Conservation (phyloP, 495 filamentous ascomycete species). For the Apiosordaria backusii region DNA sequence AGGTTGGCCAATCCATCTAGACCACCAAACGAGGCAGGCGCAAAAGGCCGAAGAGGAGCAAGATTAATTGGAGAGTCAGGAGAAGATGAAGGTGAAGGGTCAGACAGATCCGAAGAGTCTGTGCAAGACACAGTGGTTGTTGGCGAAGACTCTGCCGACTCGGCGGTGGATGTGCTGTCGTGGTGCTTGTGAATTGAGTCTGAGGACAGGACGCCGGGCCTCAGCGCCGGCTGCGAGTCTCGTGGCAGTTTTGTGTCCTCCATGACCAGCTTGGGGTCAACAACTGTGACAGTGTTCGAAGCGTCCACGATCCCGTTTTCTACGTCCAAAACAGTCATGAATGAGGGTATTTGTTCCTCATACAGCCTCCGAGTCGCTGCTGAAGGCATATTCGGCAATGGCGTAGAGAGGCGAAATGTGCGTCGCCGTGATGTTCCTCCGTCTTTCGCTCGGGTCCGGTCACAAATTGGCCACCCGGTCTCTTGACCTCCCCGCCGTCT, state of each 20-base stretch:
- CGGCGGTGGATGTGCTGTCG: conserved; percentile 74
- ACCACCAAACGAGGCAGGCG: conserved; percentile 44
- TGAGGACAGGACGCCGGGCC: conserved; percentile 33
- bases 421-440: conserved; percentile 1
- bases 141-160: conserved; percentile 89
- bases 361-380: conserved; percentile 50
- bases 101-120: conserved; percentile 82
- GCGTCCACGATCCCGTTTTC: conserved; percentile 46
- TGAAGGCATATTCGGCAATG: conserved; percentile 49
- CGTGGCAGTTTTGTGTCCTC: conserved; percentile 32
- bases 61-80: conserved; percentile 77
- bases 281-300: conserved; percentile 40
- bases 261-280: conserved; percentile 43
- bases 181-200: conserved; percentile 53
- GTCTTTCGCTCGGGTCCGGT: conserved; percentile 13
- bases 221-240: conserved; percentile 32
- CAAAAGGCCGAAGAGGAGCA: conserved; percentile 55
- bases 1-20: conserved; percentile 45
- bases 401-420: neutral
- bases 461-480: conserved; percentile 23
- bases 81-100: conserved; percentile 86
- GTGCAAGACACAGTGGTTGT: conserved; percentile 94
- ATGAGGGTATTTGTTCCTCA: conserved; percentile 67
- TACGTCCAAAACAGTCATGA: conserved; percentile 66
- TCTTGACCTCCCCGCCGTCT: conserved; percentile 15